Evolutionary conservation across 192 early-diverging fungal species (phyloP).

Genomic region (Chytriomyces confervae): DNA sequence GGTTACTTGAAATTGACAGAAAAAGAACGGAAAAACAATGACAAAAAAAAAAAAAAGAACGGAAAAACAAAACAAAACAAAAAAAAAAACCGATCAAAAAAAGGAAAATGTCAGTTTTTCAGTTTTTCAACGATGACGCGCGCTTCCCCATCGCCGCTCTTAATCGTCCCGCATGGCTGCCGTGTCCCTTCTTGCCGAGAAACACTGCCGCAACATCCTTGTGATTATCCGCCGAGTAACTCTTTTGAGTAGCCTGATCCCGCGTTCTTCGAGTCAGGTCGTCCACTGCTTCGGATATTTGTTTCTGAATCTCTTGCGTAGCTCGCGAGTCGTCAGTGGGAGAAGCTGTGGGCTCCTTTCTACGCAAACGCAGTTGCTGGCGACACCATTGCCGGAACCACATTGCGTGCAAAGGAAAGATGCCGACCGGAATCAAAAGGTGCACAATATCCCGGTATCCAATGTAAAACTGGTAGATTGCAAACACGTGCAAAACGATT

Average conservation of each 20-base stretch:
- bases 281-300: no score
- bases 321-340: no score
- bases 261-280: no score
- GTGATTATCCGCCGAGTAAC: neutral
- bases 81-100: neutral
- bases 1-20: no score
- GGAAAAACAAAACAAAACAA: neutral
- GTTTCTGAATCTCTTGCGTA: no score
- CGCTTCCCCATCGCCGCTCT: neutral
- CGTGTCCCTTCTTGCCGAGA: neutral
- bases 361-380: conserved; percentile 30
- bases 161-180: neutral
- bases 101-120: neutral
- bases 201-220: neutral
- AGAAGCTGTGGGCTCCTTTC: neutral
- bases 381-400: conserved; percentile 40
- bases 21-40: neutral
- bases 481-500: conserved; percentile 57
- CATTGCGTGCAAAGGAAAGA: conserved; percentile 40
- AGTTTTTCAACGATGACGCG: neutral
- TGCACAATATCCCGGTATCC: neutral
- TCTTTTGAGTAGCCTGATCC: no score
- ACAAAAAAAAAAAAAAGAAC: neutral
- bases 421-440: conserved; percentile 13
- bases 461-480: conserved; percentile 46